Evolutionary conservation across 1,284 basidiomycete genomes (phyloP).

Genomic region (Cryptococcus maquisensis): DNA sequence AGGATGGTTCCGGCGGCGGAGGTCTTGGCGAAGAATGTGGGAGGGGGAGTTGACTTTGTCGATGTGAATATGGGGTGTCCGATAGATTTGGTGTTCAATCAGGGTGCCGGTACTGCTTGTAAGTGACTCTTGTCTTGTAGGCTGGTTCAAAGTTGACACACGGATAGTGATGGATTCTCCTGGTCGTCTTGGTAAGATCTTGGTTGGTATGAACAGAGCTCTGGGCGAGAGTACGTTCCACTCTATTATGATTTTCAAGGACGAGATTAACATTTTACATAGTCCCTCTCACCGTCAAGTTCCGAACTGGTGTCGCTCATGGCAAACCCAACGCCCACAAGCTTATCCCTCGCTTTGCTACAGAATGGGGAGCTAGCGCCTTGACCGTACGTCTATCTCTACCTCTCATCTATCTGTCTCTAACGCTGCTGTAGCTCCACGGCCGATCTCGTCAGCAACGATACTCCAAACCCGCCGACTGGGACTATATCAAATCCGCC

Average conservation of each 20-base stretch:
- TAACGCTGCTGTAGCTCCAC: conserved; percentile 69
- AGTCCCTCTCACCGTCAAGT: conserved; percentile 89
- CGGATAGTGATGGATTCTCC: conserved; percentile 74
- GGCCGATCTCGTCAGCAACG: conserved; percentile 87
- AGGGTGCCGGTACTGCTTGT: conserved; percentile 82
- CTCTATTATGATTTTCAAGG: background rate
- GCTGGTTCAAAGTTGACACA: background rate
- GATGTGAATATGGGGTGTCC: conserved; percentile 92
- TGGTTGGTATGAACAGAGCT: conserved; percentile 87
- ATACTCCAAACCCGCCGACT: conserved; percentile 78
- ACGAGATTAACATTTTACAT: background rate
- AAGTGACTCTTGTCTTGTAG: conserved; percentile 9
- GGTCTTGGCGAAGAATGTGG: conserved; percentile 65
- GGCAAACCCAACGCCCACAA: conserved; percentile 82
- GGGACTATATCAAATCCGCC: conserved; percentile 84
- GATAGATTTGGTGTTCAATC: conserved; percentile 91
- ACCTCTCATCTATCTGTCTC: background rate
- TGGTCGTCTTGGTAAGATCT: conserved; percentile 75
- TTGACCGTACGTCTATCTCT: conserved; percentile 61
- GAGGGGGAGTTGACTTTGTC: conserved; percentile 71
- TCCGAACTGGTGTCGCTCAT: conserved; percentile 86
- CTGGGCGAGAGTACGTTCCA: conserved; percentile 63
- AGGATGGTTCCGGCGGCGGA: conserved; percentile 71
- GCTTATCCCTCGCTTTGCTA: conserved; percentile 76
- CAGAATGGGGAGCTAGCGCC: conserved; percentile 73